Conservation (phyloP, 805 yeast species). For the Spathaspora arborariae region DNA sequence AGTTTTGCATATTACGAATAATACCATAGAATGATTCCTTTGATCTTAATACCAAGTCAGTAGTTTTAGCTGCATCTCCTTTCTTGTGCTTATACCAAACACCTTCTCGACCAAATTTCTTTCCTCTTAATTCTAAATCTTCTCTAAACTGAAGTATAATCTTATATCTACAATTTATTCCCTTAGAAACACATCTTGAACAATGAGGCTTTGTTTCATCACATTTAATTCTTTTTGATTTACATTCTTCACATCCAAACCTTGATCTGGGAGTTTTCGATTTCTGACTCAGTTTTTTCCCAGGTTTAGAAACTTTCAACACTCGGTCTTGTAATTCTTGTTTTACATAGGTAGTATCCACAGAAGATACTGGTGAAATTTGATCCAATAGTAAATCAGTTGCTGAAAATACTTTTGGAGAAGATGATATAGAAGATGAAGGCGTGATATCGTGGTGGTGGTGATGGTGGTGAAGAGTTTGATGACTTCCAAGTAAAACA, state of each 20-base stretch:
- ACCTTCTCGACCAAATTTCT: slow-evolving; percentile 25
- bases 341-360: background rate
- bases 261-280: slow-evolving; percentile 15
- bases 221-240: slow-evolving; percentile 19
- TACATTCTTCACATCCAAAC: slow-evolving; percentile 22
- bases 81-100: slow-evolving; percentile 17
- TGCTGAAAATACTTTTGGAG: slow-evolving; percentile 1
- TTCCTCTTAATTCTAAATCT: slow-evolving; percentile 22
- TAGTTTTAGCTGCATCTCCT: slow-evolving; percentile 5
- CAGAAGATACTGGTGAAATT: background rate
- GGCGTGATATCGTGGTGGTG: slow-evolving; percentile 1
- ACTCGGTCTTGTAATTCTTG: background rate
- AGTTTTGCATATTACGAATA: slow-evolving; percentile 11
- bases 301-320: background rate
- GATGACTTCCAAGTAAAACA: background rate
- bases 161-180: slow-evolving; percentile 16
- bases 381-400: slow-evolving; percentile 3
- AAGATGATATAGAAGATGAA: slow-evolving; percentile 2
- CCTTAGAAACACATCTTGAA: slow-evolving; percentile 14
- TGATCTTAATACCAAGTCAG: slow-evolving; percentile 12
- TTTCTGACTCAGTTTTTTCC: slow-evolving; percentile 3
- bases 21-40: slow-evolving; percentile 12
- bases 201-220: slow-evolving; percentile 26
- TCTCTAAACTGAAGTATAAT: slow-evolving; percentile 22
- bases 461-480: background rate